phyloP scores from a whole-genome alignment of 2,329 filamentous ascomycete genomes.

The Arthrobotrys iridis region DNA sequence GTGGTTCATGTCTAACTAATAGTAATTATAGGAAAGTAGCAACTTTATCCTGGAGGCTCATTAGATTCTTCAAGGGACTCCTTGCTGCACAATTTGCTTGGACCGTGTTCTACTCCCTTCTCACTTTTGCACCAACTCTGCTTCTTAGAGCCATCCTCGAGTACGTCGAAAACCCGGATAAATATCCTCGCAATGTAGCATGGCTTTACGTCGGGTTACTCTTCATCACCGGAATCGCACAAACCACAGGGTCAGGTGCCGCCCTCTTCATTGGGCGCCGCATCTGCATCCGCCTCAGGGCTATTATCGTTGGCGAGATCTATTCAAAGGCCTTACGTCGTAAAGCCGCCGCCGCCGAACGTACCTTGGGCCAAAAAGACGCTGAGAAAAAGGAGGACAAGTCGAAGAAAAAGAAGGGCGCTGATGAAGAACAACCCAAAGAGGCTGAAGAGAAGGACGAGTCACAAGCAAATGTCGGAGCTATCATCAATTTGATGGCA shows the following conservation, averaged over 20 bases:
- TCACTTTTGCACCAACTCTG: conserved; percentile 91
- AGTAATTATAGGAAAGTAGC: conserved; percentile 70
- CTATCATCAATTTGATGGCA: conserved; percentile 99
- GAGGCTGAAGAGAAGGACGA: conserved; percentile 65
- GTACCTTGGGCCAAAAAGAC: conserved; percentile 72
- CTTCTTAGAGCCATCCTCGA: conserved; percentile 90
- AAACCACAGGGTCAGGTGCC: conserved; percentile 84
- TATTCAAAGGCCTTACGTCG: conserved; percentile 94
- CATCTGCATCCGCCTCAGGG: conserved; percentile 89
- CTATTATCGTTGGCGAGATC: conserved; percentile 96
- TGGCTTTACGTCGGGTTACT: conserved; percentile 96
- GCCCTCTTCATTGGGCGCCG: conserved; percentile 93
- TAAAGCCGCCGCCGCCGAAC: conserved; percentile 83
- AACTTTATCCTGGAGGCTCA: conserved; percentile 79
- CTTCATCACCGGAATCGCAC: conserved; percentile 81
- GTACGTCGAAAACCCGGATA: conserved; percentile 85
- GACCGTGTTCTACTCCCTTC: conserved; percentile 80
- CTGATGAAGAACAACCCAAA: conserved; percentile 55
- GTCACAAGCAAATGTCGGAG: conserved; percentile 87
- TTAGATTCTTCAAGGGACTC: conserved; percentile 82
- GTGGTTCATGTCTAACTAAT: conserved; percentile 4
- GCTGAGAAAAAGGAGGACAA: conserved; percentile 62
- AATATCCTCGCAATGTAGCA: conserved; percentile 82
- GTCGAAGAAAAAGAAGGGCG: conserved; percentile 63
- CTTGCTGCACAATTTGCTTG: conserved; percentile 81